A percentile compares a stretch with the other conserved stretches of the same genome.
Conservation (phyloP, 768 basidiomycete genomes). For the Serendipita sp. region DNA sequence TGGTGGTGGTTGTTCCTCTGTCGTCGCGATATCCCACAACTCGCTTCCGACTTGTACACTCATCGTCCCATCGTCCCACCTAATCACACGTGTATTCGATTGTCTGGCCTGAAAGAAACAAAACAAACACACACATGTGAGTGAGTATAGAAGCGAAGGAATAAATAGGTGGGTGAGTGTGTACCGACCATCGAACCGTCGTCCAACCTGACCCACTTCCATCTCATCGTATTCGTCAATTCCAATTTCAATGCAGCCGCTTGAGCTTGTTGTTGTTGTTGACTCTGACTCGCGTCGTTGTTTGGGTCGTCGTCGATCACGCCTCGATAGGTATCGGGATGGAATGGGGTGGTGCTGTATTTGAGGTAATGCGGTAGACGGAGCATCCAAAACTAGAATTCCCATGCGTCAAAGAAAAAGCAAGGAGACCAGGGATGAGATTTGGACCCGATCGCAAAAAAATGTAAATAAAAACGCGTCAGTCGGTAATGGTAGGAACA, state of each 20-base stretch:
- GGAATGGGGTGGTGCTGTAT: conserved; percentile 79
- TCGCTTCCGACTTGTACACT: conserved; percentile 88
- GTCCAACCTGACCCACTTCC: conserved; percentile 80
- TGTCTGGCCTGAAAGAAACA: conserved; percentile 43
- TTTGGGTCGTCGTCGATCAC: conserved; percentile 52
- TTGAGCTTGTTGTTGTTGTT: conserved; percentile 30
- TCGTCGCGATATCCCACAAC: conserved; percentile 50
- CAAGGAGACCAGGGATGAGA: too few species aligned
- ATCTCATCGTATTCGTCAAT: conserved; percentile 87
- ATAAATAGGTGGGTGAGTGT: too few species aligned
- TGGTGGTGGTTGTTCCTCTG: conserved; percentile 25
- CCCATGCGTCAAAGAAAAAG: too few species aligned
- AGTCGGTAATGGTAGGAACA: conserved; percentile 17
- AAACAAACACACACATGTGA: too few species aligned
- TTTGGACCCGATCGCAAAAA: background rate
- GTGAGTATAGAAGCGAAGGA: background rate
- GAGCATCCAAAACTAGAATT: conserved; percentile 67
- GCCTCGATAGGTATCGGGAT: conserved; percentile 69
- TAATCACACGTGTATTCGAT: conserved; percentile 80
- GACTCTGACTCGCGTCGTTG: too few species aligned
- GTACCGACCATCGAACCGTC: conserved; percentile 60
- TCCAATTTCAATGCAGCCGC: conserved; percentile 57
- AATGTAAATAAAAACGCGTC: conserved; percentile 6
- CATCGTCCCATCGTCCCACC: conserved; percentile 90
- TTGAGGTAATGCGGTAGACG: conserved; percentile 89